Evolutionary conservation across 371 early-diverging fungal species (phyloP).

Genomic region (Phascolomyces articulosus): DNA sequence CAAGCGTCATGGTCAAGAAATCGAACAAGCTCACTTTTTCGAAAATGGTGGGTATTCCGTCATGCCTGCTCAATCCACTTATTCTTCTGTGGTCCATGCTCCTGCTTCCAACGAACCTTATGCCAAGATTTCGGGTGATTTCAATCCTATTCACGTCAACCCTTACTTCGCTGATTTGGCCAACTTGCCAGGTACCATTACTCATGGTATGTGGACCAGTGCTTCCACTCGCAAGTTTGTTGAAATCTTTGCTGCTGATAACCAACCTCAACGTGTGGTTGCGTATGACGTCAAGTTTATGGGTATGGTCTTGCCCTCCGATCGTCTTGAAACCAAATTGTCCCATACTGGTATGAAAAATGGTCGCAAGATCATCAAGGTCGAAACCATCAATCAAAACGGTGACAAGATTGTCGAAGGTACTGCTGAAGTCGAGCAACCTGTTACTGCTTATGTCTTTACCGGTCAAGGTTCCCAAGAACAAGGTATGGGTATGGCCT

Average conservation of each 20-base stretch:
- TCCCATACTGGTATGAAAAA: conserved; percentile 96
- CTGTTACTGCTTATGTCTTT: conserved; percentile 90
- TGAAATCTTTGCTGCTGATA: conserved; percentile 94
- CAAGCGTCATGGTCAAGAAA: conserved; percentile 77
- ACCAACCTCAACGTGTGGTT: conserved; percentile 88
- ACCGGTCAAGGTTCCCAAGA: conserved; percentile 98
- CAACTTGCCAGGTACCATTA: conserved; percentile 92
- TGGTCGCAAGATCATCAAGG: conserved; percentile 94
- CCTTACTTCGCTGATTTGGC: conserved; percentile 95
- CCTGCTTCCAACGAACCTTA: conserved; percentile 87
- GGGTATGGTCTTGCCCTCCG: conserved; percentile 89
- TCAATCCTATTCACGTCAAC: conserved; percentile 97
- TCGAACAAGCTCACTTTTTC: conserved; percentile 84
- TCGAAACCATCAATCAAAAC: conserved; percentile 89
- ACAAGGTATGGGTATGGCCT: conserved; percentile 96
- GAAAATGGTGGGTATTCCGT: conserved; percentile 93
- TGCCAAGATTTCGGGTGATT: conserved; percentile 89
- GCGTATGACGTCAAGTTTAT: conserved; percentile 82
- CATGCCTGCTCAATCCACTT: conserved; percentile 82
- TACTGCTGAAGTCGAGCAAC: conserved; percentile 93
- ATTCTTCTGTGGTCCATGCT: conserved; percentile 82
- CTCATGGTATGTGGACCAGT: conserved; percentile 98
- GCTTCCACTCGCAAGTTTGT: conserved; percentile 96
- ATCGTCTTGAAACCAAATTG: conserved; percentile 86
- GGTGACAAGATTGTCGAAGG: conserved; percentile 89